Percentiles rank a stretch among this genome's conserved stretches.
Conservation (phyloP, 768 basidiomycete genomes). For the Serendipita sp. region DNA sequence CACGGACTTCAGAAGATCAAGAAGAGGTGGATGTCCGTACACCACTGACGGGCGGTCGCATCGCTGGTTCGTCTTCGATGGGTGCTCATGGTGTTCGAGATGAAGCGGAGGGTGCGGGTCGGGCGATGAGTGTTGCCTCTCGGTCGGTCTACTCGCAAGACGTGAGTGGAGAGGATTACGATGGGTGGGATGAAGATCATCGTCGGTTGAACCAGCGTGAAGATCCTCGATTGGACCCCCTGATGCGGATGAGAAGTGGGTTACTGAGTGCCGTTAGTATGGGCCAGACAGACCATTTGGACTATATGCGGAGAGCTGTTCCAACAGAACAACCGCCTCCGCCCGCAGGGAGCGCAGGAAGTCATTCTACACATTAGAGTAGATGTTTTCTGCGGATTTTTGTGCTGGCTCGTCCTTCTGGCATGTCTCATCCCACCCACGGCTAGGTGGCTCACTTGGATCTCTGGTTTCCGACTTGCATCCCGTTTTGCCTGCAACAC, state of each 20-base stretch:
- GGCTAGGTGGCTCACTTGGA: too few species aligned
- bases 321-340: neutral
- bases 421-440: too few species aligned
- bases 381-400: neutral
- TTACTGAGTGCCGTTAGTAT: neutral
- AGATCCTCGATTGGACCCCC: neutral
- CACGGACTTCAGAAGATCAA: neutral
- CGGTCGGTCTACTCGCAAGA: slow-evolving; percentile 1
- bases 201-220: neutral
- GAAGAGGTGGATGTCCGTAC: neutral
- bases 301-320: neutral
- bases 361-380: too few species aligned
- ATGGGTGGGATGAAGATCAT: neutral
- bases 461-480: neutral
- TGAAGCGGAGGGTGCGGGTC: too few species aligned
- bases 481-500: neutral
- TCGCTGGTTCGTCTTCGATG: neutral
- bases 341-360: neutral
- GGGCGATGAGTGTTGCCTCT: neutral
- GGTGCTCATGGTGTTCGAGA: too few species aligned
- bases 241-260: neutral
- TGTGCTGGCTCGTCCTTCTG: neutral
- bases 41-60: neutral
- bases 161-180: neutral
- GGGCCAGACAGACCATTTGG: neutral